Base-by-base conservation (phyloP, 192 early-diverging fungal species). In the Allomyces arbusculus region DNA sequence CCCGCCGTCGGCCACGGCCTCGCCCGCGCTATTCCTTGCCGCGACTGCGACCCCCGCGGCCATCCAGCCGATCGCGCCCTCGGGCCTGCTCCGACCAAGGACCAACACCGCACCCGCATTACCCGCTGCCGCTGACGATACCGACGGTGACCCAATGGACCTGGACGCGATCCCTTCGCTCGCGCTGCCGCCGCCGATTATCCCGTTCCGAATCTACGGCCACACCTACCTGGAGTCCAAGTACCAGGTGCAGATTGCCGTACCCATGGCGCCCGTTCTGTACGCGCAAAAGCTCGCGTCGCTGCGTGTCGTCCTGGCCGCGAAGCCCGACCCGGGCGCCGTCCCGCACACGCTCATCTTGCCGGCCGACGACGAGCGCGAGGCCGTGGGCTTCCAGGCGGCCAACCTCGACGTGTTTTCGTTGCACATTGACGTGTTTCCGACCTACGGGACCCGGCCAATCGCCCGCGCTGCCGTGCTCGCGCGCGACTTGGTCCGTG, bases 131-230 rank as follows among this genome's bases (percentile, higher is more conserved):
- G 4, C 70, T 19, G 68, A 62, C 19, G 67, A 19, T n/a, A 64
- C 71, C 3, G 62, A 68, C 11, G 65, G 63, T 10, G 70, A 65
- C 4, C 72, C 66, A 22, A 72, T 86, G 23, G 94, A 96, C 69
- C 69, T 99, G 67, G 92, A 94, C 62, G 84, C 78, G 28, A 88
- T 99, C 61, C 96, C 96, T 10, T 90, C 92, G 11, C 79, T 99
- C 9, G 90, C 88, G 9, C 70, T 99, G 28, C 96, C 96, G 10
- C 96, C 96, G 20, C 96, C 96, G 11, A 92, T 99, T 40, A 91
- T 99, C 65, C 96, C 96, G 4, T 90, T 99, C 80, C 80, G 94
- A 23, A 92, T 94, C 62, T 99, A 99, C 72, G 96, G 96, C 7
- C 96, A 99, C 79, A 92, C 91, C 66, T 99, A 92, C 71, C 74